Conservation (phyloP, 352 stramenopile species). For the Pythium brachiatum region DNA sequence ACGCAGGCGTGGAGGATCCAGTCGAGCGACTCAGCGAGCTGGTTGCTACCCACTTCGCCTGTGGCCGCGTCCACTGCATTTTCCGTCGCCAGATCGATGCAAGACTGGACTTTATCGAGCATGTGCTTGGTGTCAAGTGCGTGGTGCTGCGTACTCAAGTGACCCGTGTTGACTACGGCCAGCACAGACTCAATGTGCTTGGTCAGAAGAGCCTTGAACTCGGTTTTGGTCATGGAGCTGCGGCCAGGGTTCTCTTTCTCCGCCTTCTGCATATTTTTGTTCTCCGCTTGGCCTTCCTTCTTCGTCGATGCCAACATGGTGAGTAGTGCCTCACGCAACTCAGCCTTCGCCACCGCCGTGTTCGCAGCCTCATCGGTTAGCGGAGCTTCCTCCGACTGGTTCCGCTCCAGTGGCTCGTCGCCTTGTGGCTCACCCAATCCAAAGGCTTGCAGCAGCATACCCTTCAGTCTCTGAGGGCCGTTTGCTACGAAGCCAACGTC, state of each 20-base stretch:
- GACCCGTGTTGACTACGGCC: background rate
- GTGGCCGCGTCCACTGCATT: background rate
- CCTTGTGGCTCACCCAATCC: background rate
- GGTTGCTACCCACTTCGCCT: background rate
- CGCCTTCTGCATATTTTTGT: background rate
- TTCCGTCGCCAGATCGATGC: conserved; percentile 15
- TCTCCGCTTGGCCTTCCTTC: background rate
- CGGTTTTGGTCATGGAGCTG: conserved; percentile 7
- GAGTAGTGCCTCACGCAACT: background rate
- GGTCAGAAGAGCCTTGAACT: conserved; percentile 10
- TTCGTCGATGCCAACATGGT: background rate
- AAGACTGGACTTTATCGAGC: conserved; percentile 1
- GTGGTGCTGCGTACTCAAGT: background rate
- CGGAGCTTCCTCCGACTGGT: background rate
- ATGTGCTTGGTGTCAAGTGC: background rate
- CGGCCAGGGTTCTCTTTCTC: background rate
- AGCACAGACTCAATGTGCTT: conserved; percentile 3
- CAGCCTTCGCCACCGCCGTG: background rate
- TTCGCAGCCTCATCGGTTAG: background rate
- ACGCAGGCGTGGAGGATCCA: conserved; percentile 19
- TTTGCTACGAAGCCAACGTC: background rate
- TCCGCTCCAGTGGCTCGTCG: background rate
- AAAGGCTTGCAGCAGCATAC: background rate
- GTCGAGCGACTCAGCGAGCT: conserved; percentile 3
- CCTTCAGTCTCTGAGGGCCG: background rate